Percentiles rank a stretch among this genome's conserved stretches.
Evolutionary conservation across 2,329 filamentous ascomycete genomes (phyloP).

Genomic region (Penicillium sp.): DNA sequence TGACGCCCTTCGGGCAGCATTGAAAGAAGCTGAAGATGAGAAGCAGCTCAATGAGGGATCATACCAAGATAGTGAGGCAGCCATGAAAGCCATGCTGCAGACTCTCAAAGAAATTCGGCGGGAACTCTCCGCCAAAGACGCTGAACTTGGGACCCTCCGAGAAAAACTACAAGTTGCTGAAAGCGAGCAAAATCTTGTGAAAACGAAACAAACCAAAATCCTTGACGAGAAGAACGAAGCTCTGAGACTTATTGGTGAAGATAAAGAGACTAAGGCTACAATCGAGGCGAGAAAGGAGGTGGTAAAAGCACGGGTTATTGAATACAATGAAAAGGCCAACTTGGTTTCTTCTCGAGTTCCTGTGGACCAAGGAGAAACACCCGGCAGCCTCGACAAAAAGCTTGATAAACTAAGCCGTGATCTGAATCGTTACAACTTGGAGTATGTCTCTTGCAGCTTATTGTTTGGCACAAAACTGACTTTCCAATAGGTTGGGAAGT

Average conservation of each 20-base stretch:
- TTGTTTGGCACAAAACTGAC: slow-evolving; percentile 23
- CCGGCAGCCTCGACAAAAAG: slow-evolving; percentile 50
- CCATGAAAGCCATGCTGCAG: slow-evolving; percentile 45
- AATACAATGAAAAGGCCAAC: slow-evolving; percentile 57
- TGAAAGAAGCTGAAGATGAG: slow-evolving; percentile 57
- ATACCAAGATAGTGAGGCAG: slow-evolving; percentile 49
- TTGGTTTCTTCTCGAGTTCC: slow-evolving; percentile 57
- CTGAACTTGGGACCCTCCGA: slow-evolving; percentile 35
- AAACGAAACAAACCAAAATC: slow-evolving; percentile 52
- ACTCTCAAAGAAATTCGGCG: slow-evolving; percentile 38
- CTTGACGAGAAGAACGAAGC: slow-evolving; percentile 63
- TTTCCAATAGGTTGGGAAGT: slow-evolving; percentile 53
- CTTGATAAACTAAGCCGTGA: slow-evolving; percentile 56
- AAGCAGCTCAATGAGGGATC: slow-evolving; percentile 43
- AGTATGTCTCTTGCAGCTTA: slow-evolving; percentile 32
- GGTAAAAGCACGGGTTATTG: slow-evolving; percentile 50
- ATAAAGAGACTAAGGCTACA: slow-evolving; percentile 46
- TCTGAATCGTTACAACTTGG: slow-evolving; percentile 56
- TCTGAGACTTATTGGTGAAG: slow-evolving; percentile 51
- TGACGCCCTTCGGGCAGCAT: slow-evolving; percentile 55
- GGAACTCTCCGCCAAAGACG: slow-evolving; percentile 34
- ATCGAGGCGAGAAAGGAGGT: slow-evolving; percentile 51
- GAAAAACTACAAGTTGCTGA: slow-evolving; percentile 56
- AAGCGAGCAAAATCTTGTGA: slow-evolving; percentile 51
- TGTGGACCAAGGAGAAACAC: slow-evolving; percentile 64